A percentile compares a stretch with the other conserved stretches of the same genome.
Evolutionary conservation across 2,329 filamentous ascomycete species (phyloP).

Genomic region (Epicoccum nigrum): DNA sequence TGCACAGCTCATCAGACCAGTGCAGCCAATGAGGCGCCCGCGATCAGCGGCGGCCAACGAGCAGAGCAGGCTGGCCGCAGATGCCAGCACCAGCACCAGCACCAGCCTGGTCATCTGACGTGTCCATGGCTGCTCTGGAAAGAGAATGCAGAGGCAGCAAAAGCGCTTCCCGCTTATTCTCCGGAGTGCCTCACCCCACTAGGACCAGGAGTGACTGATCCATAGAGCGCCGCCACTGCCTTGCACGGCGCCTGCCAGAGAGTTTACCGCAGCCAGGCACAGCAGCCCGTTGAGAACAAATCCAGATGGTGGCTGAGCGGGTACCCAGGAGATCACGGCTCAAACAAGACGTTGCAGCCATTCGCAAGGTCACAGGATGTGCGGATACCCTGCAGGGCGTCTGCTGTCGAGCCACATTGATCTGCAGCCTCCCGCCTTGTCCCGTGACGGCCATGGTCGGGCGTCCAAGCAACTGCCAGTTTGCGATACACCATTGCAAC

Average conservation of each 20-base stretch:
- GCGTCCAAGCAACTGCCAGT: conserved; percentile 36
- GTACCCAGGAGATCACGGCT: conserved; percentile 34
- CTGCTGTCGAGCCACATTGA: conserved; percentile 37
- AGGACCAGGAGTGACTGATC: too few relatives aligned
- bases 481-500: conserved; percentile 40
- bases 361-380: conserved; percentile 40
- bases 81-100: conserved; percentile 31
- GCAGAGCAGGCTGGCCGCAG: conserved; percentile 35
- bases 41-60: conserved; percentile 19
- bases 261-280: conserved; percentile 38
- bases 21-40: conserved; percentile 25
- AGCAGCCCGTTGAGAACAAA: conserved; percentile 44
- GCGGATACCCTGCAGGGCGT: conserved; percentile 39
- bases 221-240: conserved; percentile 24
- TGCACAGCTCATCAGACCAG: conserved; percentile 22
- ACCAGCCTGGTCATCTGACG: conserved; percentile 42
- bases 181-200: conserved; percentile 35
- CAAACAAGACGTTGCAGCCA: conserved; percentile 29
- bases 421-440: conserved; percentile 47
- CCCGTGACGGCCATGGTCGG: conserved; percentile 39
- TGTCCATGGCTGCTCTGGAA: too few relatives aligned
- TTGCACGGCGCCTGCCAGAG: conserved; percentile 34
- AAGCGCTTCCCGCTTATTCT: conserved; percentile 31
- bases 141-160: conserved; percentile 33
- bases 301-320: conserved; percentile 46